phyloP scores from a whole-genome alignment of 768 basidiomycete genomes.

The Crassisporium funariophilum region DNA sequence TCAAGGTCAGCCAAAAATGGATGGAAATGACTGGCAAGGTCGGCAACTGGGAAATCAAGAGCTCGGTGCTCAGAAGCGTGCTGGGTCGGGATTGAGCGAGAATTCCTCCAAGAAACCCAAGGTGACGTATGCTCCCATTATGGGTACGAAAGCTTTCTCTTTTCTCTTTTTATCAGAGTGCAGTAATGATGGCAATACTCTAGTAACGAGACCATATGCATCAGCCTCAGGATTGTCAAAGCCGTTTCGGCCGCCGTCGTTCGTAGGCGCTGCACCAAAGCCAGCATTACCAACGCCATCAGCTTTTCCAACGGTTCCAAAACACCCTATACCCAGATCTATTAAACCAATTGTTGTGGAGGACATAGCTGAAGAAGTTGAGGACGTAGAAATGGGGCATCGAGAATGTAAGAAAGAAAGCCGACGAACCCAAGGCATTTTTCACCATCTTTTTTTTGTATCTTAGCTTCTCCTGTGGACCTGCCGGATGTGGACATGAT shows the following conservation, averaged over 20 bases:
- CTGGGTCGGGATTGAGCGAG: slow-evolving; percentile 11
- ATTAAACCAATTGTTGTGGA: background rate
- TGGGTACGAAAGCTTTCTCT: slow-evolving; percentile 34
- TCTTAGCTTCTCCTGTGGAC: slow-evolving; percentile 19
- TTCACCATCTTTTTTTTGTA: background rate
- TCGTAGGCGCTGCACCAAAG: slow-evolving; percentile 16
- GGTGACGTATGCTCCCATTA: slow-evolving; percentile 27
- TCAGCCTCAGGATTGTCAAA: slow-evolving; percentile 45
- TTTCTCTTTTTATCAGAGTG: background rate
- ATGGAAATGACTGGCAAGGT: slow-evolving; percentile 11
- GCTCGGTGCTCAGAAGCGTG: slow-evolving; percentile 17
- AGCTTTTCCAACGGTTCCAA: background rate
- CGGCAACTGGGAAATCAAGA: background rate
- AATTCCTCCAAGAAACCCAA: slow-evolving; percentile 35
- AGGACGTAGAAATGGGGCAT: slow-evolving; percentile 11
- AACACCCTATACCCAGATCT: no score
- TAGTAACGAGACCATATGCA: slow-evolving; percentile 48
- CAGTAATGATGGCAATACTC: background rate
- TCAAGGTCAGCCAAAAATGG: background rate
- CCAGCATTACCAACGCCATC: slow-evolving; percentile 9
- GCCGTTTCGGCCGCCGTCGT: slow-evolving; percentile 51
- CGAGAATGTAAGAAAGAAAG: background rate
- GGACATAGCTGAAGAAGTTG: background rate
- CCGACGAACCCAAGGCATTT: background rate
- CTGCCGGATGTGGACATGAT: slow-evolving; percentile 20